Base-by-base conservation (phyloP, 345 rosid species). In the Rhizophora apiculata region DNA sequence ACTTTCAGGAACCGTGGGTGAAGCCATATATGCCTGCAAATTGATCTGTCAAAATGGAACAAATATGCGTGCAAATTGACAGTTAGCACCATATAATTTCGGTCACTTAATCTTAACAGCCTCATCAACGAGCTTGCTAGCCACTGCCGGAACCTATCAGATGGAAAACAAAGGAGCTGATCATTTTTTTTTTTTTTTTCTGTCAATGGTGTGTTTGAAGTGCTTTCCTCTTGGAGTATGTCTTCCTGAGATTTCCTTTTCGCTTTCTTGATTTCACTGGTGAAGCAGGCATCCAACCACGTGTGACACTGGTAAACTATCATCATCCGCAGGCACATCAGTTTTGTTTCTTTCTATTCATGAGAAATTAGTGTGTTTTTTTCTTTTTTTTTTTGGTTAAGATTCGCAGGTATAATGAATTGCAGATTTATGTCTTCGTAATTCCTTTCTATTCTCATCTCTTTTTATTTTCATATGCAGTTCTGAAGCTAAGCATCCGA, bases 311-410 rank as follows among this genome's bases (percentile, higher is more conserved):
- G 32, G 64, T 64, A 73, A 69, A 91, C 65, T 80, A 49, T 58
- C 91, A 91, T 80, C 85, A 77, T 67, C 97, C 89, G 16, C 97
- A 83, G 63, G 80, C 68, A 15, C 79, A 87, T 27, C 87, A 24
- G 24, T 24, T 24, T 24, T 24, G 24, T 24, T 24, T 24, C 24
- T 24, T 24, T 24, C 24, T 24, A 24, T 24, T 24, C 24, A 24
- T 24, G 24, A 24, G 24, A 24, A 24, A 24, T 24, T 24, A 24
- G 24, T 24, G 24, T 24, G 24, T 24, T 24, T 24, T 24, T 24
- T 24, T 24, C 24, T 24, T 24, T 24, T 24, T 24, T 24, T 24
- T 24, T 24, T 24, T 24, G 24, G 24, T 24, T 24, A 24, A 24
- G 24, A 24, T 24, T 24, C 24, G 24, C 24, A 24, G 24, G 24